Conservation (phyloP, 139 green algal genomes). For the Monoraphidium neglectum region DNA sequence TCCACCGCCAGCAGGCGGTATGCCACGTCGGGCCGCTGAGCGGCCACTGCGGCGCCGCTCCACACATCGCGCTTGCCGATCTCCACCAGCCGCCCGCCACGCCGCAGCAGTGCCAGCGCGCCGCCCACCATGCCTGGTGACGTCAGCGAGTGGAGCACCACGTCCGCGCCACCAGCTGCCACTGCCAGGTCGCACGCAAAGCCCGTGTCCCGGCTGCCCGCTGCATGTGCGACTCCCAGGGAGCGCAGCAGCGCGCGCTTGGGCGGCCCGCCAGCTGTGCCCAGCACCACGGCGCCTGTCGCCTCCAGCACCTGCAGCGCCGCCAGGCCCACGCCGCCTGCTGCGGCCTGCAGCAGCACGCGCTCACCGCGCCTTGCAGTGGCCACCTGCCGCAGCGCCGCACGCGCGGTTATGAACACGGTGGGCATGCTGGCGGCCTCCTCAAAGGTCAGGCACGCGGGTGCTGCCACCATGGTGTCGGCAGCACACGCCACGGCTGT, state of each 20-base stretch:
- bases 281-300: slow-evolving; percentile 46
- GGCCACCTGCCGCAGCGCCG: slow-evolving; percentile 49
- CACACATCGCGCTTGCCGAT: slow-evolving; percentile 93
- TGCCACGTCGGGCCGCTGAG: slow-evolving; percentile 78
- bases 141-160: slow-evolving; percentile 87
- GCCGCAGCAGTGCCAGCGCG: slow-evolving; percentile 54
- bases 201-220: slow-evolving; percentile 63
- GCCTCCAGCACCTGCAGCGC: slow-evolving; percentile 60
- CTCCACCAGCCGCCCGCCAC: slow-evolving; percentile 74
- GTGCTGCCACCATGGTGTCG: slow-evolving; percentile 66
- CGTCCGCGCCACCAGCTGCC: slow-evolving; percentile 31
- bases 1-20: slow-evolving; percentile 86
- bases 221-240: slow-evolving; percentile 46
- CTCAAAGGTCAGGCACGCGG: slow-evolving; percentile 65
- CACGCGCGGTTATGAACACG: slow-evolving; percentile 80
- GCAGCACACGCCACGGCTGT: slow-evolving; percentile 24
- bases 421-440: slow-evolving; percentile 75
- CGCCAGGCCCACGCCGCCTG: slow-evolving; percentile 67
- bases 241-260: slow-evolving; percentile 74
- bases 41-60: slow-evolving; percentile 48
- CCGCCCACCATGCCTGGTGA: slow-evolving; percentile 80
- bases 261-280: slow-evolving; percentile 67
- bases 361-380: slow-evolving; percentile 31
- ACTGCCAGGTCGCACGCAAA: slow-evolving; percentile 50
- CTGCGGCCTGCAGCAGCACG: slow-evolving; percentile 66